Base-by-base conservation (phyloP, 1,284 basidiomycete genomes). In the Pseudozyma flocculosa region DNA sequence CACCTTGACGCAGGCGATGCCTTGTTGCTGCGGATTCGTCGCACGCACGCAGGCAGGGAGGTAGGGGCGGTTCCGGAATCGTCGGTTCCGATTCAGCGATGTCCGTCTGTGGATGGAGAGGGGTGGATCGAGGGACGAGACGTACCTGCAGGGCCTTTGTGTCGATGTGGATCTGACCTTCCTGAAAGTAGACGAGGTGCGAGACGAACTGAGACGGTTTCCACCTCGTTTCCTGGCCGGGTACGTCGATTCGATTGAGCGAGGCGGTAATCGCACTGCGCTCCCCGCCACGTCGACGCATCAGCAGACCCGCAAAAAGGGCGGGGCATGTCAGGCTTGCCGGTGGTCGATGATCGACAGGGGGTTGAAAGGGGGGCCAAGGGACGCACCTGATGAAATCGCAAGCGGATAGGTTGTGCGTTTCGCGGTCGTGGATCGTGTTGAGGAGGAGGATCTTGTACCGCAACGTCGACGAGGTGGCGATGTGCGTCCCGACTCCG, bases 391-490 rank as follows among this genome's bases (percentile, higher is more conserved):
- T 80, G 60, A 95, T 84, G 73, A 94, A 95, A 78, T 95, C 90
- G 14, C 85, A 80, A 0, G 90, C 92, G 1, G 83, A 84, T 78
- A 94, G 94, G 1, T 85, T 88, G 10, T 85, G 83, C 0, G 93
- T 96, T 78, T 98, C 94, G 53, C 94, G 84, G 76, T 98, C 94
- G 66, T 92, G 92, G 56, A 83, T 84, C 15, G 86, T 83, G 76
- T 97, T 98, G 50, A 98, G 79, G 1, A 98, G 82, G 26, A 98
- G 79, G 14, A 96, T 83, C 77, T 96, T 97, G 36, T 87, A 87
- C 36, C 83, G 83, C 15, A 96, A 81, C 9, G 83, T 82, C 3
- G 80, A 80, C 15, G 90, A 92, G 38, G 84, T 82, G 8, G 90
- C 89, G 55, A 97, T 93, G 11, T 84, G 84, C 26, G 84, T 80